phyloP scores from a whole-genome alignment of 2,329 filamentous ascomycete genomes.

The Alternaria novae-zelandiae region DNA sequence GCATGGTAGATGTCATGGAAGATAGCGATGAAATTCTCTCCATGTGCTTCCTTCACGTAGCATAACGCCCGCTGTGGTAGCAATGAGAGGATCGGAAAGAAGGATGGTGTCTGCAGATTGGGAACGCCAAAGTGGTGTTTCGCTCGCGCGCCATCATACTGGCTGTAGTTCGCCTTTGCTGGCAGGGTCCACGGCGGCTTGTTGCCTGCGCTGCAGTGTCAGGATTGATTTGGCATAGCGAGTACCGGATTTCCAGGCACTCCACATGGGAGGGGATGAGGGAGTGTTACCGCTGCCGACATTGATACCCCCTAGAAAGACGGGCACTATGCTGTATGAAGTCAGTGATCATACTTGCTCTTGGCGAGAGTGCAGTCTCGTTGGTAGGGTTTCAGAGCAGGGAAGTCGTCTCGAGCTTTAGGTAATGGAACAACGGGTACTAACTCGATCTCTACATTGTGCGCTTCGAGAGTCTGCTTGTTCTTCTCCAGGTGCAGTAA shows the following conservation, averaged over 20 bases:
- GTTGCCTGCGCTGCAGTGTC: constrained; percentile 62
- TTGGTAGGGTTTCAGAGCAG: background rate
- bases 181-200: constrained; percentile 75
- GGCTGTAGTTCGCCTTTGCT: constrained; percentile 68
- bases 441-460: constrained; percentile 71
- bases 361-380: background rate
- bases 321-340: constrained; percentile 66
- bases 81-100: constrained; percentile 63
- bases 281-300: constrained; percentile 47
- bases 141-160: constrained; percentile 58
- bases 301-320: constrained; percentile 66
- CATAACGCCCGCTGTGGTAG: constrained; percentile 70
- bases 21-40: constrained; percentile 56
- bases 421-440: constrained; percentile 30
- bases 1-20: constrained; percentile 63
- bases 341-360: constrained; percentile 11
- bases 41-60: constrained; percentile 67
- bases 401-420: background rate
- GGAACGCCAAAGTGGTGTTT: constrained; percentile 58
- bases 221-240: background rate
- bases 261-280: constrained; percentile 2
- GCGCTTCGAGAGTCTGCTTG: constrained; percentile 59
- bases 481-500: constrained; percentile 66
- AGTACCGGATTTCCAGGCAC: background rate
- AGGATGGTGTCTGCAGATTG: constrained; percentile 52